Base-by-base conservation (phyloP, 192 early-diverging fungal genomes). In the Ambispora gerdemannii region DNA sequence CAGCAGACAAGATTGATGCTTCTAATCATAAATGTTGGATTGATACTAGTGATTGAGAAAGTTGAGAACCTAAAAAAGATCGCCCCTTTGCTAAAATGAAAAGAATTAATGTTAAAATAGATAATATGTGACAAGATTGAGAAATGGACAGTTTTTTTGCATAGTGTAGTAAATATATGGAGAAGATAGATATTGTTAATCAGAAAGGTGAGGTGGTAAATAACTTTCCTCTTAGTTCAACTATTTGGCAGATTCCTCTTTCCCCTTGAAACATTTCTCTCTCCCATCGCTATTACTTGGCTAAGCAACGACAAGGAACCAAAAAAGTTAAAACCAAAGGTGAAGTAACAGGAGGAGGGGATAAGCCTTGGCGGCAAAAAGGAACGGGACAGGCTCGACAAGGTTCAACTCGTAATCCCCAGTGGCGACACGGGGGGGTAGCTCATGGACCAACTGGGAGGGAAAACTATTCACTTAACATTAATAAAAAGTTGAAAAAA, bases 401-500 rank as follows among this genome's bases (percentile, higher is more conserved):
- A n/a, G 53, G 53, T 55, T 55, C 53, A 22, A 55, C 24, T 55
- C 53, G 53, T 55, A 55, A 55, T 55, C 53, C 53, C 7, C 53
- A 55, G 7, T 55, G 10, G 10, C 53, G 53, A 11, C 13, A 22
- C 25, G 53, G 53, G 10, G 53, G 53, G 25, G 53, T 55, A 55
- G 53, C n/a, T 22, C n/a, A n/a, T 25, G 53, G 53, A 55, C 53
- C 53, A 17, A 17, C n/a, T 22, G n/a, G 53, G 4, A 22, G 7
- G 25, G 53, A 55, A 55, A 55, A 55, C 24, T 55, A 55, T 55
- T 55, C 53, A 20, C 53, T 22, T 6, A 22, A 55, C 53, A 55
- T 55, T 55, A 55, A 55, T 25, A 55, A 55, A 55, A 55, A 55
- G 24, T 22, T 55, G 53, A 55, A 55, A 58, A 58, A 58, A 58